Conservation (phyloP, 768 basidiomycete genomes). For the Lyophyllum decastes region DNA sequence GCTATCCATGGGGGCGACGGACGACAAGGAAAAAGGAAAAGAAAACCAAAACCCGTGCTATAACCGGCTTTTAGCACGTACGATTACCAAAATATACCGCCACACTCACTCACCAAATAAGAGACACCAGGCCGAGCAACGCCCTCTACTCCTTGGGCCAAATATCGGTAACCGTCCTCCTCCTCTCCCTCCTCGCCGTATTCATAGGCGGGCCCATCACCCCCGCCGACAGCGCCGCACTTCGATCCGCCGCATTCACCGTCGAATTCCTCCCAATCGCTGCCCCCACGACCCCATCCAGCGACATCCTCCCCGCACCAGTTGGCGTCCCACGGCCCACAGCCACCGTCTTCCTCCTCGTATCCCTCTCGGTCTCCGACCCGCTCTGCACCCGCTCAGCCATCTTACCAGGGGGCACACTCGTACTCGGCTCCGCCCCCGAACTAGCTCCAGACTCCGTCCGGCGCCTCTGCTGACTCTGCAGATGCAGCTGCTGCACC, state of each 20-base stretch:
- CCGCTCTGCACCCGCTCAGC: conserved; percentile 25
- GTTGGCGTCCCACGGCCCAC: too few species aligned
- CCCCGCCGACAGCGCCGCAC: conserved; percentile 29
- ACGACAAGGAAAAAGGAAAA: background rate
- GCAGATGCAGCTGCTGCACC: conserved; percentile 54
- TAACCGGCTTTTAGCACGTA: too few species aligned
- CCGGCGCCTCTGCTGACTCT: conserved; percentile 30
- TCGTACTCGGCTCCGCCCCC: conserved; percentile 22
- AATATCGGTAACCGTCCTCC: conserved; percentile 49
- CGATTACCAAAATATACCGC: too few species aligned
- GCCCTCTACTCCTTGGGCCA: conserved; percentile 29
- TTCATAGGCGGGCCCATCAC: conserved; percentile 12
- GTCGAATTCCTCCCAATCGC: conserved; percentile 27
- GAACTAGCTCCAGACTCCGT: conserved; percentile 26
- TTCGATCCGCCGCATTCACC: conserved; percentile 41
- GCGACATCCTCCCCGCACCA: conserved; percentile 38
- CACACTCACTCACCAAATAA: background rate
- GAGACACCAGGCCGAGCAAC: background rate
- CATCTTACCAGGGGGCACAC: conserved; percentile 6
- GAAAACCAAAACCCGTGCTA: background rate
- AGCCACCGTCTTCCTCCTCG: conserved; percentile 38
- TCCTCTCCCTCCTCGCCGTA: conserved; percentile 34
- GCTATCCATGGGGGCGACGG: background rate
- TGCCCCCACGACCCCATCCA: conserved; percentile 37
- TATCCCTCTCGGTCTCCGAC: conserved; percentile 52